Evolutionary conservation across 208 protist genomes (phyloP).

Genomic region (Acanthamoeba royreba): DNA sequence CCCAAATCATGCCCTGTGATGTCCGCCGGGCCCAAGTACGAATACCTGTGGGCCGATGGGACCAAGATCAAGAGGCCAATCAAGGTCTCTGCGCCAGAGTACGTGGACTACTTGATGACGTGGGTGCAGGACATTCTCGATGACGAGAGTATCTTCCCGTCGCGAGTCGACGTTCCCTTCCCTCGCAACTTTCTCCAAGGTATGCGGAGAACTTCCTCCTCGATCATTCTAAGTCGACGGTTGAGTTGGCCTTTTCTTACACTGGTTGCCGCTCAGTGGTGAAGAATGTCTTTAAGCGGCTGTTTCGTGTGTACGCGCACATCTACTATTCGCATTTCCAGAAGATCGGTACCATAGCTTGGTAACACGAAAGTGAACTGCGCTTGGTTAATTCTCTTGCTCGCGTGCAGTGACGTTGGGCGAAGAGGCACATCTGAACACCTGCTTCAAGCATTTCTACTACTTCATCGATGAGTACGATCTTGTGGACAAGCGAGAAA

Average conservation of each 20-base stretch:
- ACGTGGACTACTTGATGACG: slow-evolving; percentile 96
- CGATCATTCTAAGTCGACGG: not conserved
- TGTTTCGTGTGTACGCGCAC: slow-evolving; percentile 99
- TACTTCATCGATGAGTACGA: slow-evolving; percentile 87
- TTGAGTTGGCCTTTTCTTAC: not conserved
- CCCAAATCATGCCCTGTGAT: slow-evolving; percentile 92
- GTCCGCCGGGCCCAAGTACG: slow-evolving; percentile 91
- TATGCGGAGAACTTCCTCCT: not conserved
- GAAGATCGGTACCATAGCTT: slow-evolving; percentile 90
- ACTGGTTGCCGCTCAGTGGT: slow-evolving; percentile 77
- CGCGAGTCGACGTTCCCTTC: slow-evolving; percentile 64
- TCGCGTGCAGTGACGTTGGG: slow-evolving; percentile 72
- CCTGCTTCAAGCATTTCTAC: slow-evolving; percentile 93
- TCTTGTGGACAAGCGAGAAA: slow-evolving; percentile 79
- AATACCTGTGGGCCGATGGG: slow-evolving; percentile 97
- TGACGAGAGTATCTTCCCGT: slow-evolving; percentile 95
- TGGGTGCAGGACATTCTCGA: slow-evolving; percentile 97
- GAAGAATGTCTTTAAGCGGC: slow-evolving; percentile 95
- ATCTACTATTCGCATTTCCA: slow-evolving; percentile 97
- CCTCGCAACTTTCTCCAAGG: not conserved
- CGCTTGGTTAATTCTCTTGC: not conserved
- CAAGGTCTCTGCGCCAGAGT: slow-evolving; percentile 92
- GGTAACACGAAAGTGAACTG: no score
- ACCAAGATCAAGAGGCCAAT: slow-evolving; percentile 93
- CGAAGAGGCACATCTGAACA: slow-evolving; percentile 97